These are phyloP conservation scores for Fagus crenata DNA, from an alignment of 306 rosid genomes.

Conservation along the genomic window DNA sequence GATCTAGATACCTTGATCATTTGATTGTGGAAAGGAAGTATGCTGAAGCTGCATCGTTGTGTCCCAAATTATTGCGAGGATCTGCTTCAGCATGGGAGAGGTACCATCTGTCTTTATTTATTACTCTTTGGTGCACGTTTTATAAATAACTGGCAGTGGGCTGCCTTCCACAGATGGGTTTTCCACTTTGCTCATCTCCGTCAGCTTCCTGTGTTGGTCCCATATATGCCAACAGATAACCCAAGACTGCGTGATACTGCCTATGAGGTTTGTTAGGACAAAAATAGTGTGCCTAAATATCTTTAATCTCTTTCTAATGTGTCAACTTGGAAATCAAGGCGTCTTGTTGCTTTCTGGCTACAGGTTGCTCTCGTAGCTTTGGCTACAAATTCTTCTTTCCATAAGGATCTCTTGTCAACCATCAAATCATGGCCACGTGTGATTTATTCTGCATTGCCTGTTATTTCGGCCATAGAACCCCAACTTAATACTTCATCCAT, in stretches of 20 bases:
- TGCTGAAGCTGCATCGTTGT: constrained; percentile 87
- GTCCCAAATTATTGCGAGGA: constrained; percentile 87
- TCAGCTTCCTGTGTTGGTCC: constrained; percentile 93
- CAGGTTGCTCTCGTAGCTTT: constrained; percentile 98
- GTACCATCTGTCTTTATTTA: constrained; percentile 40
- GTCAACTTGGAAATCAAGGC: constrained; percentile 14
- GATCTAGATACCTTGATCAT: constrained; percentile 94
- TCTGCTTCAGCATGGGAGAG: constrained; percentile 99
- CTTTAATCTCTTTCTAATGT: constrained; percentile 9
- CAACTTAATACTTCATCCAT: constrained; percentile 80
- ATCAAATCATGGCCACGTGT: constrained; percentile 84
- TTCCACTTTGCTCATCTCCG: constrained; percentile 99
- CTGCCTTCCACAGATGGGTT: constrained; percentile 74
- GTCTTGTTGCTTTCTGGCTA: constrained; percentile 30
- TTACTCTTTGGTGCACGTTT: constrained; percentile 12
- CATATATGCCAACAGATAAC: constrained; percentile 81
- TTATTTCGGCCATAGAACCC: constrained; percentile 93
- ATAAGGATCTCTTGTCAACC: constrained; percentile 69
- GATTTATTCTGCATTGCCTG: constrained; percentile 78
- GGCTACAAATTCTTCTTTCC: constrained; percentile 84
- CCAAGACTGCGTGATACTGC: constrained; percentile 90
- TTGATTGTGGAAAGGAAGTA: constrained; percentile 96
- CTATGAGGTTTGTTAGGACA: constrained; percentile 74
- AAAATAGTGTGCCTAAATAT: constrained; percentile 11
- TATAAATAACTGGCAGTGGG: constrained; percentile 34